These are phyloP conservation scores for Sextonia rubra DNA, from an alignment of 164 flowering plant genomes.

Conservation along the genomic window DNA sequence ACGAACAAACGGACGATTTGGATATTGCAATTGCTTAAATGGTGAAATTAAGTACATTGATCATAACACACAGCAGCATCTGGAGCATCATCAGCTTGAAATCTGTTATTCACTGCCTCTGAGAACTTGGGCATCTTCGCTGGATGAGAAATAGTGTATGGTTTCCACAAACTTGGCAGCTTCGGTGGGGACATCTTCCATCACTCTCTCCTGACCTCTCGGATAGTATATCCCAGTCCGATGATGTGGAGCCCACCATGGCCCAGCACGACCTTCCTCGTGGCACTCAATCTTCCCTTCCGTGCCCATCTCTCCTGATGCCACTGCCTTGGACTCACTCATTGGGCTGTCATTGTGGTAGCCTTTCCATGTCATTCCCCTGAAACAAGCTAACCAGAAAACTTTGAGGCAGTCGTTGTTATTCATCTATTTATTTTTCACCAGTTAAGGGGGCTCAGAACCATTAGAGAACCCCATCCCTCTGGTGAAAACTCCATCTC, in stretches of 20 bases:
- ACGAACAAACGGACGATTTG: too few species aligned
- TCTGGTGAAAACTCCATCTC: too few species aligned
- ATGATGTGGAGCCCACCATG: conserved; percentile 20
- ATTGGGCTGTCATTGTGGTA: conserved; percentile 11
- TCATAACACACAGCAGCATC: too few species aligned
- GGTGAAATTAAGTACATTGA: too few species aligned
- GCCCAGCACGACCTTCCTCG: background rate
- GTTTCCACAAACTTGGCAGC: conserved; percentile 4
- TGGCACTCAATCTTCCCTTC: background rate
- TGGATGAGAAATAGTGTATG: conserved; percentile 11
- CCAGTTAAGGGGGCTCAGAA: too few species aligned
- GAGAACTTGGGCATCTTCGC: background rate
- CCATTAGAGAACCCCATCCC: background rate
- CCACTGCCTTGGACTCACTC: conserved; percentile 3
- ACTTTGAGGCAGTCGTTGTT: too few species aligned
- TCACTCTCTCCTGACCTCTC: conserved; percentile 22
- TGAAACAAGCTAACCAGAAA: background rate
- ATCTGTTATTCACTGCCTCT: background rate
- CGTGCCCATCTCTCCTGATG: background rate
- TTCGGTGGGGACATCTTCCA: conserved; percentile 17
- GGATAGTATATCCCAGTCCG: conserved; percentile 26
- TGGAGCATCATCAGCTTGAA: background rate
- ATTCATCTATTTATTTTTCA: background rate
- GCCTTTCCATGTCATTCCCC: conserved; percentile 4
- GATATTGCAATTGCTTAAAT: too few species aligned